Percentiles rank a stretch among this genome's conserved stretches.
Conservation (phyloP, 176 grass and related monocot species). For the Oryza longistaminata region DNA sequence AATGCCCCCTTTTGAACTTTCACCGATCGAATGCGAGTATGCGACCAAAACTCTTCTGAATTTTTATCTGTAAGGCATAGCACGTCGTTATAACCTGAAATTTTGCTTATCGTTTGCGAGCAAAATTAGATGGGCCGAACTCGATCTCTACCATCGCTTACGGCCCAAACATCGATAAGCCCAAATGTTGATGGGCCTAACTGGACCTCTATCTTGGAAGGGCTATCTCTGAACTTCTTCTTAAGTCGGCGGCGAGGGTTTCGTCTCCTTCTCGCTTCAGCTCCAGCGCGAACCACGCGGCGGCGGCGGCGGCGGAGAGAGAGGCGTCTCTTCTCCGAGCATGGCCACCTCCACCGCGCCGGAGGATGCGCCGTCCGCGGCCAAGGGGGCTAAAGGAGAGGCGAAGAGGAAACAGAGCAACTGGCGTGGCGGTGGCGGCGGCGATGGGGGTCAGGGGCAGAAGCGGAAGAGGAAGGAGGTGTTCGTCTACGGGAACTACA, state of each 20-base stretch:
- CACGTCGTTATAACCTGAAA: too few relatives aligned
- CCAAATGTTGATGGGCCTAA: too few relatives aligned
- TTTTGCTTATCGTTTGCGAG: too few relatives aligned
- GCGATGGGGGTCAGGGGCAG: not conserved
- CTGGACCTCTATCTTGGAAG: not conserved
- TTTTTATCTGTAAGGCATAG: too few relatives aligned
- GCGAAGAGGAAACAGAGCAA: conserved; percentile 10
- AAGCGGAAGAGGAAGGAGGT: conserved; percentile 62
- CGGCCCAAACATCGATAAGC: too few relatives aligned
- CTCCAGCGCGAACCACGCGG: not conserved
- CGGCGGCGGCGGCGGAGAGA: not conserved
- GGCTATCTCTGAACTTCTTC: not conserved
- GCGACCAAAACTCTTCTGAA: too few relatives aligned
- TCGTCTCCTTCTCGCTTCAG: not conserved
- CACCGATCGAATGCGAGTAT: too few relatives aligned
- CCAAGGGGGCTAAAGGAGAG: conserved; percentile 1
- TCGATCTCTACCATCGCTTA: too few relatives aligned
- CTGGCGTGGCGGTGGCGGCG: not conserved
- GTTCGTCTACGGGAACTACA: conserved; percentile 96
- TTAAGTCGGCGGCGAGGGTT: conserved; percentile 2
- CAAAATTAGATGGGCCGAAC: too few relatives aligned
- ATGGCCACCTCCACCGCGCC: conserved; percentile 24
- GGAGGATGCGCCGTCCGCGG: conserved; percentile 32
- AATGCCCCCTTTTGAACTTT: too few relatives aligned
- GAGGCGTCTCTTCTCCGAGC: conserved; percentile 26